These are phyloP conservation scores for Aspergillus felis DNA, from an alignment of 2,329 filamentous ascomycete genomes.

Conservation along the genomic window DNA sequence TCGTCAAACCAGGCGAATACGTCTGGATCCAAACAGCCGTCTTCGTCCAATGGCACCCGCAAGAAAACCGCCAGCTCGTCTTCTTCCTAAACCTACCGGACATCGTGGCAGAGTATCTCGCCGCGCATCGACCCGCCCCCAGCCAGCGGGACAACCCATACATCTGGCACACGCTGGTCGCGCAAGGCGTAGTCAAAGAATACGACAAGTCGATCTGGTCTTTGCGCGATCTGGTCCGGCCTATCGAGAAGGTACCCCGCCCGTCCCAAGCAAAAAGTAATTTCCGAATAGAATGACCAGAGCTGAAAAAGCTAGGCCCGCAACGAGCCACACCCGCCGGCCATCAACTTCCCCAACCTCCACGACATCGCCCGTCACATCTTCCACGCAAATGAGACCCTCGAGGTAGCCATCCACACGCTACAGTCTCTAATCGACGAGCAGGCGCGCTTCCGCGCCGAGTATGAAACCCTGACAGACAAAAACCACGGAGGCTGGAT, in stretches of 20 bases:
- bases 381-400: conserved; percentile 29
- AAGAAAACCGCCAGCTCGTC: conserved; percentile 6
- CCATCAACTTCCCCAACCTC: conserved; percentile 20
- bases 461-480: not conserved
- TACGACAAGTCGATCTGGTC: conserved; percentile 30
- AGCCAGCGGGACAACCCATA: conserved; percentile 14
- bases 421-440: conserved; percentile 20
- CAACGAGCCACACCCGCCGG: conserved; percentile 1
- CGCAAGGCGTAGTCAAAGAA: conserved; percentile 14
- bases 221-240: conserved; percentile 26
- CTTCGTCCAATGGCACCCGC: conserved; percentile 18
- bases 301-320: conserved; percentile 6
- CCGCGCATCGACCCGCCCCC: not conserved
- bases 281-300: too few species aligned
- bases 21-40: conserved; percentile 18
- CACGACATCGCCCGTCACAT: conserved; percentile 32
- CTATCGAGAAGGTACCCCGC: conserved; percentile 25
- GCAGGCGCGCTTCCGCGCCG: conserved; percentile 11
- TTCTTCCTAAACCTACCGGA: conserved; percentile 11
- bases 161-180: conserved; percentile 22
- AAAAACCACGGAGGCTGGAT: not conserved
- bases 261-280: too few species aligned
- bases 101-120: not conserved
- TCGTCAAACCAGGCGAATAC: conserved; percentile 8
- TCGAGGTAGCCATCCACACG: conserved; percentile 29